A percentile compares a stretch with the other conserved stretches of the same genome.
phyloP scores from a whole-genome alignment of 345 rosid species.

The Eucalyptus dawsonii region DNA sequence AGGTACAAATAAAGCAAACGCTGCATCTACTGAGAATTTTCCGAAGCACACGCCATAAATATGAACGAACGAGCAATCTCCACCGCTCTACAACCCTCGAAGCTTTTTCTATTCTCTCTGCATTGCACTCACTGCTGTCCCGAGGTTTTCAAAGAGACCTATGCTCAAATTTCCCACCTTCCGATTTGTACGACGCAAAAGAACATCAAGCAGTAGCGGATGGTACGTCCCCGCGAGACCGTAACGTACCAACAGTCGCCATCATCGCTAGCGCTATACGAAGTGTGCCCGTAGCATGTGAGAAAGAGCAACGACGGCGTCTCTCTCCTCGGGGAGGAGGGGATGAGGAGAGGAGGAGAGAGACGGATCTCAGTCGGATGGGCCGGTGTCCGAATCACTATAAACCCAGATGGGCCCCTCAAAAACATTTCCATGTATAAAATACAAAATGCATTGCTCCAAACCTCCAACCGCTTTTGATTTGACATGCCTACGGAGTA shows the following conservation, averaged over 20 bases:
- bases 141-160: not conserved
- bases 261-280: not conserved
- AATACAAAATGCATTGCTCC: not conserved
- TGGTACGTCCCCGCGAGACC: not conserved
- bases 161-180: not conserved
- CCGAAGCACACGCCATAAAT: not conserved
- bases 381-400: not conserved
- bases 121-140: not conserved
- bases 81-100: not conserved
- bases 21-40: not conserved
- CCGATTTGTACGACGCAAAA: not conserved
- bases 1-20: not conserved
- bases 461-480: not conserved
- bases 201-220: not conserved
- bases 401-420: not conserved
- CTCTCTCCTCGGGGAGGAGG: not conserved
- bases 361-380: not conserved
- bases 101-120: not conserved
- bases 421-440: not conserved
- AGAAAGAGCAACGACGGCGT: not conserved
- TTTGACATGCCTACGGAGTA: not conserved
- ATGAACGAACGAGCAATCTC: not conserved
- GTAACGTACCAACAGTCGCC: not conserved
- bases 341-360: not conserved
- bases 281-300: not conserved